Evolutionary conservation across 441 rosid genomes (phyloP).

Genomic region (Gossypium trilobum): DNA sequence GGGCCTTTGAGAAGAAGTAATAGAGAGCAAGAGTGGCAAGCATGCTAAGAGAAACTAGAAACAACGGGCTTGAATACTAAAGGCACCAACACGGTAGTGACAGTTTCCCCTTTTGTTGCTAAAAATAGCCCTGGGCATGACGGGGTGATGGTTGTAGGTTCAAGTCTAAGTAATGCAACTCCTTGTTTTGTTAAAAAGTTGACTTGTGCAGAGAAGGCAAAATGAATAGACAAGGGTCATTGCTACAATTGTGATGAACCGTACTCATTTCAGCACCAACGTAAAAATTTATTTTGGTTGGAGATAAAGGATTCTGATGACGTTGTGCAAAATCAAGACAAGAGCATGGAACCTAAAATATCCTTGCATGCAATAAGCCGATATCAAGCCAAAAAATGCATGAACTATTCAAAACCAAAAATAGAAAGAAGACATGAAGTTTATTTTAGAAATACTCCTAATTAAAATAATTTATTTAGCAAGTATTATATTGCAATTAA

Average conservation of each 20-base stretch:
- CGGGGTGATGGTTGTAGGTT: not conserved
- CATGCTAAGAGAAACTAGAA: not conserved
- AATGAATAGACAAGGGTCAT: not conserved
- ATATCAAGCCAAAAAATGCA: not conserved
- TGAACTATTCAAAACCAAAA: not conserved
- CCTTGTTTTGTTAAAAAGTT: not conserved
- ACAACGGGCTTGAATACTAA: not conserved
- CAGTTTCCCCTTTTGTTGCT: not conserved
- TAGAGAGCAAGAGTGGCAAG: not conserved
- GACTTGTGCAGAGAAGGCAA: not conserved
- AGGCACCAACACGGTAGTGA: not conserved
- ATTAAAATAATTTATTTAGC: not conserved
- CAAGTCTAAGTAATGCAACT: not conserved
- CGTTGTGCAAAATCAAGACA: not conserved
- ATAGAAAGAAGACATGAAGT: not conserved
- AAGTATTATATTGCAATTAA: not conserved
- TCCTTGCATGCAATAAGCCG: not conserved
- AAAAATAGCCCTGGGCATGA: not conserved
- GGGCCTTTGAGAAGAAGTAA: not conserved
- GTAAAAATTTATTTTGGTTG: not conserved
- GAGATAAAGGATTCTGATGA: not conserved
- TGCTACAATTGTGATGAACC: not conserved
- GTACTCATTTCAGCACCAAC: not conserved
- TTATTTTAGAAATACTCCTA: not conserved
- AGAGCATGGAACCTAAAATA: not conserved